Base-by-base conservation (phyloP, 768 basidiomycete genomes). In the Tubosaeta sp. region DNA sequence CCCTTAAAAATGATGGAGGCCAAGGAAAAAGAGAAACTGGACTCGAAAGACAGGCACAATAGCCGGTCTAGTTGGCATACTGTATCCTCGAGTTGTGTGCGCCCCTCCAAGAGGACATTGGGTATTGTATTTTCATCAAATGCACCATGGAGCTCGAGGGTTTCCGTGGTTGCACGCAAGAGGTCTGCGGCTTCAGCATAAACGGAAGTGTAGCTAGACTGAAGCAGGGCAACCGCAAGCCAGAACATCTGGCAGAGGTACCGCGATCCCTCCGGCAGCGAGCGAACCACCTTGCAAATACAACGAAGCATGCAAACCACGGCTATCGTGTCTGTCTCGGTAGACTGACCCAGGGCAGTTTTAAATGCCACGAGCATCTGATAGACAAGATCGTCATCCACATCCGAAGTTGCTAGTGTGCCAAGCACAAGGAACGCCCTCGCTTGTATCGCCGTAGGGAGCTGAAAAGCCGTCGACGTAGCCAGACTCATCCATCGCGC, bases 401-500 rank as follows among this genome's bases (percentile, higher is more conserved):
- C 87, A 22, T 93, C 90, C 3, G 86, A 79, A 4, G 80, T 80
- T 14, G 90, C 85, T n/a, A 94, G 76, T n/a, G 80, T 76, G 4
- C 89, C 89, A 9, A 96, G 78, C 3, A 87, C 83, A 29, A 88
- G 80, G 66, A 94, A 95, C 0, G 91, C 88, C 10, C 90, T 83
- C 24, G 87, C 83, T 63, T 95, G 94, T n/a, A 93, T 81, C 3
- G 87, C 83, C 0, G 90, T 86, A 4, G 89, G 90, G 42, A 87
- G 79, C 61, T 95, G 94, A 72, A 95, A 95, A 19, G 93, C 91
- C 0, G 88, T 89, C 1, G 90, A 83, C 1, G 89, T 87, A 13
- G 92, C 82, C 51, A 96, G 67, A 36, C 90, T 84, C 87, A 93
- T 93, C 92, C 93, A 95, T 31, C 94, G 78, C 24, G 93, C 90